phyloP scores from a whole-genome alignment of 1,284 basidiomycete species.

The Trichosporon sp. region DNA sequence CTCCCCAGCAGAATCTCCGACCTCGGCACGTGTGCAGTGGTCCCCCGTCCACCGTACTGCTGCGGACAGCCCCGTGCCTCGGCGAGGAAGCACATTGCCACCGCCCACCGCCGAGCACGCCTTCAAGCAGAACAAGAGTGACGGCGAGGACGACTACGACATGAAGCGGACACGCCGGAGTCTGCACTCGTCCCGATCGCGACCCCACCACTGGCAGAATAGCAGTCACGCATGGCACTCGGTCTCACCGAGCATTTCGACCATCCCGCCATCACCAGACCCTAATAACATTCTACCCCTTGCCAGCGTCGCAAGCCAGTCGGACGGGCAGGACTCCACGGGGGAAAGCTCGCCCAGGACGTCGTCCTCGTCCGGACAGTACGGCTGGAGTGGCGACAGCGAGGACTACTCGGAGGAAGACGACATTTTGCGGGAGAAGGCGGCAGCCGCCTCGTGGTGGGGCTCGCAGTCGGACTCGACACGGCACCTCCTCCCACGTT shows the following conservation, averaged over 20 bases:
- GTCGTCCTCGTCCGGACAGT: background rate
- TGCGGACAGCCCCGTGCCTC: slow-evolving; percentile 1
- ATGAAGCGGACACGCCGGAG: background rate
- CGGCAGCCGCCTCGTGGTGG: background rate
- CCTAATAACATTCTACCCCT: slow-evolving; percentile 1
- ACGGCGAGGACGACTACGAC: background rate
- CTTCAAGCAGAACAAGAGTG: slow-evolving; percentile 3
- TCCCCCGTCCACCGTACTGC: background rate
- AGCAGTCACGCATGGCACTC: background rate
- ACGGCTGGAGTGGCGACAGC: background rate
- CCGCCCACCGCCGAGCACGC: background rate
- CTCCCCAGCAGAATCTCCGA: background rate
- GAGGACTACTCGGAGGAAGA: slow-evolving; percentile 1
- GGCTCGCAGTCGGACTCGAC: background rate
- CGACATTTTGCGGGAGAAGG: background rate
- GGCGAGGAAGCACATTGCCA: background rate
- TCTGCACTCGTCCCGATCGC: background rate
- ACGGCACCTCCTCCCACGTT: background rate
- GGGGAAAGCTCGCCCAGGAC: background rate
- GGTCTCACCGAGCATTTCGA: background rate
- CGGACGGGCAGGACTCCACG: background rate
- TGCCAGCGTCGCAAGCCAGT: slow-evolving; percentile 2
- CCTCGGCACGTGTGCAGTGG: background rate
- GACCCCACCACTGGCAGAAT: background rate
- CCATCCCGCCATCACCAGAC: background rate